phyloP scores from a whole-genome alignment of 169 alveolate genomes.

The Plasmodium blacklocki region DNA sequence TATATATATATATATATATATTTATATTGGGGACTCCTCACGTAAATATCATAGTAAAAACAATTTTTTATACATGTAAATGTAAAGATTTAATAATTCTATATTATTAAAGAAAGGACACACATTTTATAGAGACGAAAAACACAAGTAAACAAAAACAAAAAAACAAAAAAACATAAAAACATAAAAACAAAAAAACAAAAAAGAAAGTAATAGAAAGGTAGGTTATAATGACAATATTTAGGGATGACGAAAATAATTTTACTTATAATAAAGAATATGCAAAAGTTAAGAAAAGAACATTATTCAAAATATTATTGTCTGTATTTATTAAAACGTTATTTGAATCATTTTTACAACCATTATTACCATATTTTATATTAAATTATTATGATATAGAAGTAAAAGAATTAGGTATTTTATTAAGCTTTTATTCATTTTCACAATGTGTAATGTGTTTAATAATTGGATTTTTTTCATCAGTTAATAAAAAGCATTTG shows the following conservation, averaged over 20 bases:
- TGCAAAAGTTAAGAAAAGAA: slow-evolving; percentile 69
- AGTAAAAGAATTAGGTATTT: slow-evolving; percentile 73
- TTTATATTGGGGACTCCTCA: too few relatives aligned
- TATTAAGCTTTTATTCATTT: slow-evolving; percentile 68
- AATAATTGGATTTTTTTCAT: slow-evolving; percentile 63
- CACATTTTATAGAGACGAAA: neutral
- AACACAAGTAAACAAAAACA: neutral
- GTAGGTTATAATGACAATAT: slow-evolving; percentile 33
- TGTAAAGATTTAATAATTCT: too few relatives aligned
- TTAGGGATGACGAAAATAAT: slow-evolving; percentile 34
- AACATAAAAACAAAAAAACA: too few relatives aligned
- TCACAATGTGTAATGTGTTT: slow-evolving; percentile 77
- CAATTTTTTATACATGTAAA: too few relatives aligned
- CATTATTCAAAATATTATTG: slow-evolving; percentile 70
- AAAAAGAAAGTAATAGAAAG: slow-evolving; percentile 6
- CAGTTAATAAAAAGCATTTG: slow-evolving; percentile 56
- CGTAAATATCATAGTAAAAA: too few relatives aligned
- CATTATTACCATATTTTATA: slow-evolving; percentile 61
- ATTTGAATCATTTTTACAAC: slow-evolving; percentile 75
- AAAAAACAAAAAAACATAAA: neutral
- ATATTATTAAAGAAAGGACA: too few relatives aligned
- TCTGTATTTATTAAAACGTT: slow-evolving; percentile 72
- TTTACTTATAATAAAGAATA: slow-evolving; percentile 56
- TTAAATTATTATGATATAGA: slow-evolving; percentile 65
- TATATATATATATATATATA: too few relatives aligned